A percentile compares a stretch with the other conserved stretches of the same genome.
Evolutionary conservation across 768 basidiomycete species (phyloP).

Genomic region (Hygrophoropsis aurantiaca): DNA sequence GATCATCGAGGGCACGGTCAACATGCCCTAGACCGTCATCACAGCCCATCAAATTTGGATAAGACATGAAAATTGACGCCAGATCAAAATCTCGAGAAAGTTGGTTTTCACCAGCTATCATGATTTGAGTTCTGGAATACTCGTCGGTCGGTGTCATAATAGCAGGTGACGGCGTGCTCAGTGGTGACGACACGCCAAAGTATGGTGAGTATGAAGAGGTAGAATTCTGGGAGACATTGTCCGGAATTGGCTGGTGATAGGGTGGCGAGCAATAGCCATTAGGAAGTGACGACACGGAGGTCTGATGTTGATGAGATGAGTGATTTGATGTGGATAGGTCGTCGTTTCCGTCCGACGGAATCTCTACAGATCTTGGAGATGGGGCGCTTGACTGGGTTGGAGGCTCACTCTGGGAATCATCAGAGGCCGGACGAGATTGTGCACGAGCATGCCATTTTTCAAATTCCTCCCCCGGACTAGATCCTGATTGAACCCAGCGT

Average conservation of each 20-base stretch:
- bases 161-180: constrained; percentile 30
- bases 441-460: constrained; percentile 22
- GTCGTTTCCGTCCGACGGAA: constrained; percentile 5
- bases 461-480: constrained; percentile 22
- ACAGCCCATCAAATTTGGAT: constrained; percentile 20
- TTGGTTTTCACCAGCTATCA: constrained; percentile 20
- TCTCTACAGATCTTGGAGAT: constrained; percentile 1
- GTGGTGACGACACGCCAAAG: constrained; percentile 21
- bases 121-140: constrained; percentile 32
- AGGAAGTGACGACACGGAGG: constrained; percentile 7
- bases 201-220: constrained; percentile 12
- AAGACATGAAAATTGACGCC: constrained; percentile 40
- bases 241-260: not conserved
- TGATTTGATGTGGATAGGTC: constrained; percentile 5
- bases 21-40: constrained; percentile 10
- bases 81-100: constrained; percentile 41
- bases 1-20: constrained; percentile 9
- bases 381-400: constrained; percentile 4
- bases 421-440: constrained; percentile 17
- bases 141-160: constrained; percentile 49
- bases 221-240: constrained; percentile 15
- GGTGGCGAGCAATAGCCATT: constrained; percentile 31
- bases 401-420: constrained; percentile 7
- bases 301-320: constrained; percentile 12
- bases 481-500: constrained; percentile 45